Base-by-base conservation (phyloP, 495 filamentous ascomycete species). In the Lasiosphaeris hirsuta region DNA sequence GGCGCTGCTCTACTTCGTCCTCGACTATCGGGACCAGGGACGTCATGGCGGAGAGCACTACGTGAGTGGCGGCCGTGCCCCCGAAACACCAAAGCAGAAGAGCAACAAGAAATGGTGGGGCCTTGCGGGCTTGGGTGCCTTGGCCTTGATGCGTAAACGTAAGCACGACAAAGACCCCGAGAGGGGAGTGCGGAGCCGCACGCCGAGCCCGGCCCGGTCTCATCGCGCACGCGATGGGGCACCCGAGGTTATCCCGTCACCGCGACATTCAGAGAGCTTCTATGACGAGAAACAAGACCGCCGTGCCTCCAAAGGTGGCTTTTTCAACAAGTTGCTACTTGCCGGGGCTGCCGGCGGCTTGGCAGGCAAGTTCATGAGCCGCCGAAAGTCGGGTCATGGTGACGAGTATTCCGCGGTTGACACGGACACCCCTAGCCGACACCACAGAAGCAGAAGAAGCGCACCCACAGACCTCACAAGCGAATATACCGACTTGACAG, bases 1-100 rank as follows among this genome's bases (percentile, higher is more conserved):
- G 10, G 56, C 95, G 5, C 54, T 88, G 1, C 56, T 78, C 13
- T 95, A 87, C 69, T 92, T 96, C 59, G 73, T 91, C 33, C 76
- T 96, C 9, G 85, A 82, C 46, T 91, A 86, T 68, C 64, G 76
- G 39, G 79, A 87, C 59, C 81, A 86, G 44, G 70, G 68, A 0
- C 59, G 62, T 7, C 61, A 63, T 59, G 47, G 75, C 76, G 61
- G 53, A 37, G 41, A 34, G 17, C 64, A 75, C 54, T 69, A 68
- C 39, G 58, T 60, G 35, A 64, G 75, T 50, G 76, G 75, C 9
- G 78, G 75, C 36, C 65, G 34, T 69, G 67, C 23, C 61, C 69
- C 54, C 61, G 69, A 57, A 34, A 34, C 13, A 10, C 45, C 41
- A 41, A 52, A 44, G 54, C 77, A 33, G 68, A 69, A 53, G 57